These are phyloP conservation scores for Sonneratia caseolaris DNA, from an alignment of 345 rosid species.

Conservation along the genomic window DNA sequence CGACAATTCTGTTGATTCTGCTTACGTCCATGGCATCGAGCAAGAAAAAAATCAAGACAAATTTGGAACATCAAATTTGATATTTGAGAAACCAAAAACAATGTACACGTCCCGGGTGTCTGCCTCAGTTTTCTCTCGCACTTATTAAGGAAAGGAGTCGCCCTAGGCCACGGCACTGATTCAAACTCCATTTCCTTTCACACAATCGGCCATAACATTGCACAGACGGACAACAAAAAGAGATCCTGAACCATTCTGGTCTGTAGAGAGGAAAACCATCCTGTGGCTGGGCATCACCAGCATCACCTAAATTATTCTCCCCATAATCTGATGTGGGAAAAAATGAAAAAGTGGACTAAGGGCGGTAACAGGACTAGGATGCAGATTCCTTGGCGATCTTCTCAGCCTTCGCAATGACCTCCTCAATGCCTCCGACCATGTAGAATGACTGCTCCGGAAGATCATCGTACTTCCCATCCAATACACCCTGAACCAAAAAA, in stretches of 20 bases:
- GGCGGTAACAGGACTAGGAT: conserved; percentile 18
- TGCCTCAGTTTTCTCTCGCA: conserved; percentile 5
- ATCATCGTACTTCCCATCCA: conserved; percentile 82
- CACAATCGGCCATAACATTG: conserved; percentile 18
- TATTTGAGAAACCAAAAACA: background rate
- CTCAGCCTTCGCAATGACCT: conserved; percentile 75
- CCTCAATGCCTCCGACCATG: conserved; percentile 85
- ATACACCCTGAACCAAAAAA: conserved; percentile 42
- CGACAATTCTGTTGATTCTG: too few species aligned
- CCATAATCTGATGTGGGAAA: conserved; percentile 12
- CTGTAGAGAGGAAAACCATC: conserved; percentile 18
- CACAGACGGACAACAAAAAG: background rate
- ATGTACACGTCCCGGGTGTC: background rate
- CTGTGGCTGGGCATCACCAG: conserved; percentile 22
- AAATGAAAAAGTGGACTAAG: conserved; percentile 7
- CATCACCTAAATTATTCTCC: conserved; percentile 23
- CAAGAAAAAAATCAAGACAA: background rate
- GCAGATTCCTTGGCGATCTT: conserved; percentile 68
- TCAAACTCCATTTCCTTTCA: conserved; percentile 15
- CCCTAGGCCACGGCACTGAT: conserved; percentile 2
- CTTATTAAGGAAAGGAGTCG: background rate
- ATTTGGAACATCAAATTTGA: background rate
- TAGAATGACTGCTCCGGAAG: conserved; percentile 76
- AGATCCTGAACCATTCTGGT: conserved; percentile 10
- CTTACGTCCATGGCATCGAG: background rate